These are phyloP conservation scores for Didymella arachidicola DNA, from an alignment of 2,329 filamentous ascomycete genomes.

Conservation along the genomic window DNA sequence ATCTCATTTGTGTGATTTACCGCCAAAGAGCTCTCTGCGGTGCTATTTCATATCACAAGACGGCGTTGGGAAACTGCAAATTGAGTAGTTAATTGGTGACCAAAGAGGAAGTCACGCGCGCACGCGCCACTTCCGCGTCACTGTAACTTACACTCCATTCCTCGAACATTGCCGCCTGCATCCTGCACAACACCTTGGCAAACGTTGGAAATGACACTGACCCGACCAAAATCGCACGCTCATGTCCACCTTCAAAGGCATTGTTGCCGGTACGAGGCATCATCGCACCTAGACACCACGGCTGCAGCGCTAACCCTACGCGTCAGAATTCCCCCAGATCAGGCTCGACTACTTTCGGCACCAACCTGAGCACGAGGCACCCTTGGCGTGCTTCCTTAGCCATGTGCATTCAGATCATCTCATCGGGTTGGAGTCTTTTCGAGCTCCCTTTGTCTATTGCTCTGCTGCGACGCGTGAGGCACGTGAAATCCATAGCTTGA, in stretches of 20 bases:
- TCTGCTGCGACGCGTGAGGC: constrained; percentile 81
- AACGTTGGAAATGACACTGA: constrained; percentile 7
- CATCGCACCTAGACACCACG: neutral
- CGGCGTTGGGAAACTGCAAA: neutral
- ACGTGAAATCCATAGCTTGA: neutral
- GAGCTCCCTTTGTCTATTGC: constrained; percentile 87
- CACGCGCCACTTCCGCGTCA: constrained; percentile 15
- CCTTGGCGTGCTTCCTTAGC: constrained; percentile 85
- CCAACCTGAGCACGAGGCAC: constrained; percentile 62
- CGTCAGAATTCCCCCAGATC: constrained; percentile 77
- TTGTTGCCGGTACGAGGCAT: constrained; percentile 33
- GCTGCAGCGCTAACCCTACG: constrained; percentile 10
- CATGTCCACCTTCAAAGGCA: constrained; percentile 50
- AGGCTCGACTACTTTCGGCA: constrained; percentile 83
- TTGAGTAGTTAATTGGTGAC: neutral
- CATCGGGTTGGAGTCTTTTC: constrained; percentile 76
- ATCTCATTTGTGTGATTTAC: no score
- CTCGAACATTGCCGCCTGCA: neutral
- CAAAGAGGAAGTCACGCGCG: constrained; percentile 6
- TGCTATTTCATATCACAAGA: neutral
- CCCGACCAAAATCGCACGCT: neutral
- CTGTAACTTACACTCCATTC: neutral
- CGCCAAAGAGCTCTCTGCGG: no score
- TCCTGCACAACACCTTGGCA: neutral
- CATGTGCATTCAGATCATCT: constrained; percentile 95